Percentiles rank a stretch among this genome's conserved stretches.
These are phyloP conservation scores for Panicum hallii DNA, from an alignment of 202 grass and related monocot species.

Conservation along the genomic window DNA sequence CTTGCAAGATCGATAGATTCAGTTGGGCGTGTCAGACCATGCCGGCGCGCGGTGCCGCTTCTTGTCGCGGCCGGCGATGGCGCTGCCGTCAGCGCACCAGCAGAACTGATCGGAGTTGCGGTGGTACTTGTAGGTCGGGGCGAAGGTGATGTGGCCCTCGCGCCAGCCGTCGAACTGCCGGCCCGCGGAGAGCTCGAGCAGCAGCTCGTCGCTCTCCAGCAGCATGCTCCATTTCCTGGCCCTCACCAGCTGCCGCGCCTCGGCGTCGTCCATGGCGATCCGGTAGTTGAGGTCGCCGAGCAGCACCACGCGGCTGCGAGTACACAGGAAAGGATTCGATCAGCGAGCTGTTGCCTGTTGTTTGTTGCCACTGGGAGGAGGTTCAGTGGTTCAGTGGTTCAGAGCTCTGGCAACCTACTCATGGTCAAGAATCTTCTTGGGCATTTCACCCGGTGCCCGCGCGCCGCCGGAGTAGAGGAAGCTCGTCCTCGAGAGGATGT, in stretches of 20 bases:
- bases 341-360: not conserved
- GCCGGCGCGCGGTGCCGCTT: constrained; percentile 62
- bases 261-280: constrained; percentile 62
- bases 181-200: constrained; percentile 60
- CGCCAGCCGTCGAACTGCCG: constrained; percentile 65
- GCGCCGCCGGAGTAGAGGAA: constrained; percentile 32
- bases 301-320: constrained; percentile 62
- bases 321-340: not conserved
- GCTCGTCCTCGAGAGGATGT: constrained; percentile 68
- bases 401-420: constrained; percentile 58
- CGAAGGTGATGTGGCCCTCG: constrained; percentile 74
- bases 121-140: constrained; percentile 84
- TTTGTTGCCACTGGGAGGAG: not conserved
- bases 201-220: constrained; percentile 78
- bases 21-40: not conserved
- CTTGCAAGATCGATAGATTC: not conserved
- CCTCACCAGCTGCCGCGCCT: constrained; percentile 59
- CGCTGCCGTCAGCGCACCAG: constrained; percentile 37
- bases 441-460: constrained; percentile 37
- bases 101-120: constrained; percentile 69
- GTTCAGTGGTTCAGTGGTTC: not conserved
- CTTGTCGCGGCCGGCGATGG: not conserved
- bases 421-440: constrained; percentile 75
- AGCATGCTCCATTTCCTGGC: constrained; percentile 68
- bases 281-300: constrained; percentile 91